Evolutionary conservation across 2,329 filamentous ascomycete species (phyloP).

Genomic region (Metarhizium rileyi): DNA sequence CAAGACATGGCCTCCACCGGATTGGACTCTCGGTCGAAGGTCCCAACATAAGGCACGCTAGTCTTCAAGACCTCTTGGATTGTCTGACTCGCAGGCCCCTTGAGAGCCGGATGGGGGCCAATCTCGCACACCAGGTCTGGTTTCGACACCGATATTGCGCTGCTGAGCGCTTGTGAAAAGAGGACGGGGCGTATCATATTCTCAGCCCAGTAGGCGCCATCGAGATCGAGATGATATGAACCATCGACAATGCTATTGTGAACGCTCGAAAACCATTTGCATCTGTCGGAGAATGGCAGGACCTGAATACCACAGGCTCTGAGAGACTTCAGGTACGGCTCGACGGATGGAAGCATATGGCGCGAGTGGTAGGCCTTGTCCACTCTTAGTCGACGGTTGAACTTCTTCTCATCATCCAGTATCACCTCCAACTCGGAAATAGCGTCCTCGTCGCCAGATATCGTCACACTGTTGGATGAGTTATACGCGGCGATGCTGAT

Average conservation of each 20-base stretch:
- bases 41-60: neutral
- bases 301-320: neutral
- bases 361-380: constrained; percentile 32
- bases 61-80: neutral
- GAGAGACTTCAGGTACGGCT: constrained; percentile 5
- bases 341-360: constrained; percentile 22
- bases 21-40: neutral
- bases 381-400: constrained; percentile 23
- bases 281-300: neutral
- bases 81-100: constrained; percentile 26
- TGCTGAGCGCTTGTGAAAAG: constrained; percentile 10
- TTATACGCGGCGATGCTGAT: constrained; percentile 18
- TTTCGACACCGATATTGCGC: too few relatives aligned
- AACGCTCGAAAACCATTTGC: neutral
- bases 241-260: neutral
- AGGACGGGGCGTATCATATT: constrained; percentile 13
- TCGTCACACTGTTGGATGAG: constrained; percentile 13
- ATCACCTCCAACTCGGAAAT: constrained; percentile 15
- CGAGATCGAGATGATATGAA: neutral
- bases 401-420: constrained; percentile 14
- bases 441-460: constrained; percentile 21
- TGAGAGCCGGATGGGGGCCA: constrained; percentile 29
- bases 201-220: constrained; percentile 6
- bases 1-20: neutral
- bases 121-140: constrained; percentile 20